These are phyloP conservation scores for Lizonia empirigonia DNA, from an alignment of 2,329 filamentous ascomycete species.

Conservation along the genomic window DNA sequence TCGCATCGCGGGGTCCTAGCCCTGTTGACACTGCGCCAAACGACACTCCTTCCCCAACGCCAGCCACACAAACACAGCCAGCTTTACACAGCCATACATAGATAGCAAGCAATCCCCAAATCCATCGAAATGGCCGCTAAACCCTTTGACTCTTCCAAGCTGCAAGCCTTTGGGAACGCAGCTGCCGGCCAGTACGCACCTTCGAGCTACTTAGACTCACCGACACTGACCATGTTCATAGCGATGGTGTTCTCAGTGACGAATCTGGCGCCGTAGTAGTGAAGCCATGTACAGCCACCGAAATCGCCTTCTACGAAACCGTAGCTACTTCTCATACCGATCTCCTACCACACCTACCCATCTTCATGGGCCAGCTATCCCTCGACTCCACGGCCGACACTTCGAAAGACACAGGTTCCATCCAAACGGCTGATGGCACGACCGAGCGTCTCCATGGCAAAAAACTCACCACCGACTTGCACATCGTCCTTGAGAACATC, in stretches of 20 bases:
- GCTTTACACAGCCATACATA: constrained; percentile 2
- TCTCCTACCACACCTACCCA: constrained; percentile 81
- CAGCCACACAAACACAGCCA: constrained; percentile 17
- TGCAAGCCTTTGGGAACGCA: constrained; percentile 73
- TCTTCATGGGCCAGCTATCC: constrained; percentile 78
- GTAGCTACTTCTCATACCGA: constrained; percentile 68
- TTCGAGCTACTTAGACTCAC: constrained; percentile 11
- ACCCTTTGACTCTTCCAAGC: constrained; percentile 64
- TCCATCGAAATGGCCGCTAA: constrained; percentile 44
- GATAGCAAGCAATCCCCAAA: not conserved
- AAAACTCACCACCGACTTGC: constrained; percentile 75
- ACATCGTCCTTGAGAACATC: constrained; percentile 85
- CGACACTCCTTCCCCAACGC: constrained; percentile 5
- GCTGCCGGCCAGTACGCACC: constrained; percentile 81
- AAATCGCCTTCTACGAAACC: constrained; percentile 89
- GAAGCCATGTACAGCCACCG: constrained; percentile 86
- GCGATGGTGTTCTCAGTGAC: constrained; percentile 89
- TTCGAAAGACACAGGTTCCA: constrained; percentile 34
- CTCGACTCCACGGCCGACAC: constrained; percentile 51
- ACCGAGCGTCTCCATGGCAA: constrained; percentile 57
- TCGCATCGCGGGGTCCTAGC: constrained; percentile 12
- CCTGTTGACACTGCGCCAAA: constrained; percentile 14
- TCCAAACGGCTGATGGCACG: constrained; percentile 33
- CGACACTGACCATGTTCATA: constrained; percentile 47
- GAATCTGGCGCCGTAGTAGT: constrained; percentile 83